Evolutionary conservation across 306 rosid genomes (phyloP), one percentile per base, ranked within the genome.

Genomic region (Glycyrrhiza uralensis): DNA sequence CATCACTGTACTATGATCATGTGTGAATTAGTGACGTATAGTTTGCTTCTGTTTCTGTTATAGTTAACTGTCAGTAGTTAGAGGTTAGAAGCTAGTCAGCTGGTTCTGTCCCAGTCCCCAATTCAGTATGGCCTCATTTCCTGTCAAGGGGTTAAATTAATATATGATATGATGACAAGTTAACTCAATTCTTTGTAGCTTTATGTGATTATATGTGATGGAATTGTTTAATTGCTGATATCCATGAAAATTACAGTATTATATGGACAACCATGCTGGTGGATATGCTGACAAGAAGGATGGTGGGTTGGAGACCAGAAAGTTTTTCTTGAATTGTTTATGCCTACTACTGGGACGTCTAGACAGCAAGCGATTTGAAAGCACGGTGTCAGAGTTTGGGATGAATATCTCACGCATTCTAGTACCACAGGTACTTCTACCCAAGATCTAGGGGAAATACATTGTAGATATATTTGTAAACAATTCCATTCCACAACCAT

Each of bases 331-430:
- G 72, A 93, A 83, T 76, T 93, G 98, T 77, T 79, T 93, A 75
- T 90, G 94, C 90, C 86, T 93, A 68, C 76, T 90, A 17, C 76
- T 93, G 81, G 98, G 98, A 39, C 89, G 94, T 61, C 84, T 89
- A 58, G 93, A 86, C 66, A 39, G 70, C 78, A 89, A 86, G 84
- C 87, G 75, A 72, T 81, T 90, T 80, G 92, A 85, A 80, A 79
- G 80, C 61, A 68, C 75, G 8, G 33, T 89, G 66, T 74, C 84
- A 7, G 98, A 91, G 70, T 58, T 83, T 68, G 96, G 92, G 77
- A 83, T 79, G 83, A 80, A 79, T 78, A 83, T 93, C 62, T 84
- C 92, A 33, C 83, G 82, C 13, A 66, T 75, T 81, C 88, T 93
- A 74, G 81, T 91, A 57, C 86, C 87, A 33, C 98, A 91, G 98